Percentiles rank a stretch among this genome's conserved stretches.
Conservation (phyloP, 345 rosid species). For the Heritiera fomes region DNA sequence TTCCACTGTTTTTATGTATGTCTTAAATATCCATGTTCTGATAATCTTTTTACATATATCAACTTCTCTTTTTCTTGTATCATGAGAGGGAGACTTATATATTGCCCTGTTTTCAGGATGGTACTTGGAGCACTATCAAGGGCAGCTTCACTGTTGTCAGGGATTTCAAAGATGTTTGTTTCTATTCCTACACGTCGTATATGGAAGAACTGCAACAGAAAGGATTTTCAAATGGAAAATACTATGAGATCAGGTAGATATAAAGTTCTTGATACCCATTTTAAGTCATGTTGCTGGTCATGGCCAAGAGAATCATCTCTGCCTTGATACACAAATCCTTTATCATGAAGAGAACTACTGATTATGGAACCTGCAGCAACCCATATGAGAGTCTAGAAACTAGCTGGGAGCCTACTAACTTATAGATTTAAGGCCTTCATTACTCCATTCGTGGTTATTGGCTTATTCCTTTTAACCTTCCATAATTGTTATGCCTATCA, state of each 20-base stretch:
- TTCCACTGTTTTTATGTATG: slow-evolving; percentile 84
- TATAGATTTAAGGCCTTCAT: background rate
- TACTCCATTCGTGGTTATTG: background rate
- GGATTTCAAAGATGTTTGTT: slow-evolving; percentile 76
- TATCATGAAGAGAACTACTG: background rate
- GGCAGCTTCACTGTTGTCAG: slow-evolving; percentile 63
- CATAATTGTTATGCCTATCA: background rate
- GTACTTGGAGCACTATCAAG: slow-evolving; percentile 71
- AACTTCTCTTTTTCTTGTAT: slow-evolving; percentile 4
- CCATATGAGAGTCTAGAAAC: background rate
- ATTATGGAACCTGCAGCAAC: background rate
- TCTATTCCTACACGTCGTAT: slow-evolving; percentile 67
- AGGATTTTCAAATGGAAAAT: slow-evolving; percentile 49
- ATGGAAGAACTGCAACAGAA: slow-evolving; percentile 68
- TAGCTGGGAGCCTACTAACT: background rate
- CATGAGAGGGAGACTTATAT: slow-evolving; percentile 19
- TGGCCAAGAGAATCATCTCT: background rate
- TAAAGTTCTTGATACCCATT: background rate
- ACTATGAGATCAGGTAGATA: slow-evolving; percentile 81
- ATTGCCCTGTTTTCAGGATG: slow-evolving; percentile 57
- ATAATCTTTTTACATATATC: background rate
- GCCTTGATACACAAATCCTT: background rate
- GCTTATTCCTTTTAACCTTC: background rate
- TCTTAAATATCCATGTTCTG: slow-evolving; percentile 4
- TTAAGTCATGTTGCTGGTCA: background rate